Evolutionary conservation across 257 asterid genomes (phyloP), one percentile per base, ranked within the genome.

Genomic region (Ilex aquifolium): DNA sequence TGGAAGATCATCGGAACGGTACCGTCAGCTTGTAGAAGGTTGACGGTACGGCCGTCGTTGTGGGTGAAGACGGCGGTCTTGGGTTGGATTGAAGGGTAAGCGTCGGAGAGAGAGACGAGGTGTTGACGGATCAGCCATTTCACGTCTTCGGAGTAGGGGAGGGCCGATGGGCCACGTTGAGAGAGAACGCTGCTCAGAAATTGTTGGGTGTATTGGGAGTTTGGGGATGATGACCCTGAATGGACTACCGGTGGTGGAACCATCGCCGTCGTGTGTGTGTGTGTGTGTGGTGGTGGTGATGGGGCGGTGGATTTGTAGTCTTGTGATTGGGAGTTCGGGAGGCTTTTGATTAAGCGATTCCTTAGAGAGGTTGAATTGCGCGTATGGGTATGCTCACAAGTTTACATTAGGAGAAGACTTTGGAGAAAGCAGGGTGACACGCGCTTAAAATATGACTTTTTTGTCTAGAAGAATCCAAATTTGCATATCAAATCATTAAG

Each of bases 31-130:
- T 92, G 95, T 60, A 92, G 90, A 67, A 92, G 90, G 66, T 79
- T 85, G 66, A 87, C 88, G 40, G 91, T 66, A 44, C 96, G 81
- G 74, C 99, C 99, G 65, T 92, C 96, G 91, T 89, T 92, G 84
- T 92, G 99, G 42, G 95, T 92, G 77, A 81, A 92, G 36, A 79
- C 80, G 59, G 89, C 88, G 59, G 94, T 80, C 66, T 82, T 88
- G 17, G 95, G 91, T 61, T 76, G 88, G 29, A 89, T 88, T 30
- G 95, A 83, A n/a, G 99, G 93, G 65, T 69, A 79, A 6, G 83
- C 61, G 7, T 83, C 96, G 69, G 70, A 64, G 32, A 92, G 89
- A 30, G 79, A 67, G 58, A 92, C 42, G 64, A 92, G 69, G 67
- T 92, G 97, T 46, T 92, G 93, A 16, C 97, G 88, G 69, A 88